Evolutionary conservation across 352 stramenopile species (phyloP).

Genomic region (Globisporangium uncinulatum): DNA sequence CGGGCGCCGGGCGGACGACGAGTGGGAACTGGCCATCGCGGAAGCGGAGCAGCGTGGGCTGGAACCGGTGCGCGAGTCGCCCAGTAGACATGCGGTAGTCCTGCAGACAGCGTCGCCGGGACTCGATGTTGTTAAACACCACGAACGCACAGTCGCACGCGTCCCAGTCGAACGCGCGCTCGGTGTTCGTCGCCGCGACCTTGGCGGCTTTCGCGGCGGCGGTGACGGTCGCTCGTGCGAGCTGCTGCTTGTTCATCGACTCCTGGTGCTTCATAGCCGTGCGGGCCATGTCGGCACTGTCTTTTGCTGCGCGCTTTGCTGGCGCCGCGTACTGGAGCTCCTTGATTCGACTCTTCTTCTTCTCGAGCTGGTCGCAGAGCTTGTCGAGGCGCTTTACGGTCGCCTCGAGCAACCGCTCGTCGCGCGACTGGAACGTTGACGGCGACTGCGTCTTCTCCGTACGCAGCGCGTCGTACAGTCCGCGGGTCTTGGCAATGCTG

Average conservation of each 20-base stretch:
- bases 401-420: conserved; percentile 28
- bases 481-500: conserved; percentile 41
- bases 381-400: conserved; percentile 23
- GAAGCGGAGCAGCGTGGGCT: conserved; percentile 58
- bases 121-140: conserved; percentile 86
- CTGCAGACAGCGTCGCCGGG: conserved; percentile 52
- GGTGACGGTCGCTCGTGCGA: conserved; percentile 1
- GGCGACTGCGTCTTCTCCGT: conserved; percentile 12
- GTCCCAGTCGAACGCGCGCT: conserved; percentile 44
- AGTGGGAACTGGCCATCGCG: conserved; percentile 41
- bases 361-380: conserved; percentile 31
- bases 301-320: neutral
- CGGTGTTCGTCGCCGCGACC: conserved; percentile 20
- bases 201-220: conserved; percentile 16
- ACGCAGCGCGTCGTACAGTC: neutral
- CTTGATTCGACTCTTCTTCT: conserved; percentile 65
- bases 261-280: neutral
- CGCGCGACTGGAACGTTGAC: conserved; percentile 4
- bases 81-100: conserved; percentile 64
- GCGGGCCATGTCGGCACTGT: too few relatives aligned
- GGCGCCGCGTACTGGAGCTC: conserved; percentile 30
- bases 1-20: conserved; percentile 44
- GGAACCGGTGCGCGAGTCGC: conserved; percentile 37
- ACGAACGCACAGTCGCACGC: conserved; percentile 80
- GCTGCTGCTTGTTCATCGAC: conserved; percentile 1